These are phyloP conservation scores for Cenchrus purpureus DNA, from an alignment of 176 grass and related monocot species.

Conservation along the genomic window DNA sequence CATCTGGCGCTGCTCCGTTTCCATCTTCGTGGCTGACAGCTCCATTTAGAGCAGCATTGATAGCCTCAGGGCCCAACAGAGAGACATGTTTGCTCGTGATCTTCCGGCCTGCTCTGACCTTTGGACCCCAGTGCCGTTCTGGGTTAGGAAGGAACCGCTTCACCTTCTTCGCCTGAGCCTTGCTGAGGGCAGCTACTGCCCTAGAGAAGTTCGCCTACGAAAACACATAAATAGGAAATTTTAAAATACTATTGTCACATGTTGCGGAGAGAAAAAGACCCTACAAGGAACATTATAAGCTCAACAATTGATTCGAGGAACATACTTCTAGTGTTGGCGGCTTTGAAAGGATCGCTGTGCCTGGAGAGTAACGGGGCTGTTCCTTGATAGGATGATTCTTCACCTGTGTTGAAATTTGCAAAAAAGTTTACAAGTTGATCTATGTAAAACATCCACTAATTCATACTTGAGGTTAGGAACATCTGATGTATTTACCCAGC, in stretches of 20 bases:
- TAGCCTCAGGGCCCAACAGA: slow-evolving; percentile 62
- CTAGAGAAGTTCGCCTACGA: slow-evolving; percentile 82
- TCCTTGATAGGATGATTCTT: slow-evolving; percentile 95
- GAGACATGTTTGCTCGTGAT: slow-evolving; percentile 91
- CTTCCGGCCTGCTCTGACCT: slow-evolving; percentile 82
- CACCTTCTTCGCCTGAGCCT: slow-evolving; percentile 81
- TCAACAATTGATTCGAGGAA: not conserved
- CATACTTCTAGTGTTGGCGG: slow-evolving; percentile 71
- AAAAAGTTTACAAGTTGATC: not conserved
- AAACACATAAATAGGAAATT: slow-evolving; percentile 6
- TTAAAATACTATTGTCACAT: not conserved
- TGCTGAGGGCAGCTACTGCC: slow-evolving; percentile 75
- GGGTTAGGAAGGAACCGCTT: slow-evolving; percentile 92
- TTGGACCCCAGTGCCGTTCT: slow-evolving; percentile 88
- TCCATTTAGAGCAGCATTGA: slow-evolving; percentile 47
- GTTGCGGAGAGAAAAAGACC: not conserved
- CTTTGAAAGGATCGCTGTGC: slow-evolving; percentile 80
- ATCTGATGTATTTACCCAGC: slow-evolving; percentile 66
- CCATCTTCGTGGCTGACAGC: slow-evolving; percentile 30
- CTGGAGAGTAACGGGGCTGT: slow-evolving; percentile 64
- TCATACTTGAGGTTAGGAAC: not conserved
- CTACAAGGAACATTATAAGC: not conserved
- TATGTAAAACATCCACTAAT: not conserved
- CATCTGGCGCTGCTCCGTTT: slow-evolving; percentile 32
- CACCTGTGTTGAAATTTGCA: slow-evolving; percentile 47